phyloP scores from a whole-genome alignment of 768 basidiomycete genomes.

The Suillus weaverae region DNA sequence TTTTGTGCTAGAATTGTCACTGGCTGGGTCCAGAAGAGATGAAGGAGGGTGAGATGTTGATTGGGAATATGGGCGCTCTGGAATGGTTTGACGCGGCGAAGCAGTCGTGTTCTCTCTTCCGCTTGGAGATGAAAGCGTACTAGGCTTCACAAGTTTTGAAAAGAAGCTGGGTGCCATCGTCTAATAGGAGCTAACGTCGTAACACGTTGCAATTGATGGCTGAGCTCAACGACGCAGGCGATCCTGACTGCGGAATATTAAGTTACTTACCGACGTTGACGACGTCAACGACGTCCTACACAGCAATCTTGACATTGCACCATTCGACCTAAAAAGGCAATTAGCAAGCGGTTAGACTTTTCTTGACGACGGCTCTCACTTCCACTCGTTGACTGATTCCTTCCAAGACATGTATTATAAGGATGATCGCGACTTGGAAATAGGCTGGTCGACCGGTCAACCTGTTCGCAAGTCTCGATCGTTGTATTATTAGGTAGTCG shows the following conservation, averaged over 20 bases:
- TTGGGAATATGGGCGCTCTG: conserved; percentile 13
- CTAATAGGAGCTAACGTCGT: neutral
- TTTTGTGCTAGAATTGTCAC: conserved; percentile 14
- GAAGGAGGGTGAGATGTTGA: conserved; percentile 13
- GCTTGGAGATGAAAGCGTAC: conserved; percentile 12
- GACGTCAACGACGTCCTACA: neutral
- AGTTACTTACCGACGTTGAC: neutral
- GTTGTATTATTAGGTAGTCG: neutral
- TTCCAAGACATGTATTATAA: too few relatives aligned
- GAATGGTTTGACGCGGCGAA: neutral
- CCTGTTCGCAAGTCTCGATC: too few relatives aligned
- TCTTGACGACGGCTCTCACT: too few relatives aligned
- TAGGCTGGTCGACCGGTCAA: too few relatives aligned
- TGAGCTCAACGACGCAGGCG: neutral
- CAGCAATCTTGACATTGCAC: neutral
- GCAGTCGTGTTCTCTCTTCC: neutral
- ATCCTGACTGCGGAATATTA: neutral
- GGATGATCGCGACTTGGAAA: neutral
- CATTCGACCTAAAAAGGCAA: neutral
- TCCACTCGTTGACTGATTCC: too few relatives aligned
- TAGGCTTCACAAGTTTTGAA: conserved; percentile 29
- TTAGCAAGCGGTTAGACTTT: neutral
- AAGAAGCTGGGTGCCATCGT: conserved; percentile 32
- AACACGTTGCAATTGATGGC: neutral
- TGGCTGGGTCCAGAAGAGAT: conserved; percentile 2